These are phyloP conservation scores for Pisolithus albus DNA, from an alignment of 768 basidiomycete genomes.

Conservation along the genomic window DNA sequence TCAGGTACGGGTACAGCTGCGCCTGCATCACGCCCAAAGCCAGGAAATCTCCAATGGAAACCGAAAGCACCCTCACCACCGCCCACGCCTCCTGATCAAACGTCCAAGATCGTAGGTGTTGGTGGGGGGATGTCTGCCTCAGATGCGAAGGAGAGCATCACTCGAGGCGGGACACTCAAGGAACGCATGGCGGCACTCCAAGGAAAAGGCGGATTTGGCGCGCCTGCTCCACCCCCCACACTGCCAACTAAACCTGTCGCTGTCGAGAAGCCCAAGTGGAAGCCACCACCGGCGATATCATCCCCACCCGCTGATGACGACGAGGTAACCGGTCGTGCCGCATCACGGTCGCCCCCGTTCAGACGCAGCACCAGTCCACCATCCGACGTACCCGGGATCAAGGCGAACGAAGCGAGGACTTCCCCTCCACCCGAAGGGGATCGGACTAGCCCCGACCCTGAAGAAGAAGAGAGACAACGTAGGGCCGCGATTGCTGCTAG, in stretches of 20 bases:
- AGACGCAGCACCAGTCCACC: constrained; percentile 13
- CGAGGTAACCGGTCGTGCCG: constrained; percentile 24
- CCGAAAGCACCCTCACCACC: constrained; percentile 48
- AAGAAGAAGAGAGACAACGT: constrained; percentile 65
- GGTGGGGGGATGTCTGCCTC: constrained; percentile 64
- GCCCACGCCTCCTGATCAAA: constrained; percentile 22
- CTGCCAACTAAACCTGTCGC: constrained; percentile 51
- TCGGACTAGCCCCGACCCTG: constrained; percentile 38
- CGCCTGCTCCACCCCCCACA: constrained; percentile 36
- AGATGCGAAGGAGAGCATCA: constrained; percentile 86
- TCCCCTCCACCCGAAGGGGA: constrained; percentile 15
- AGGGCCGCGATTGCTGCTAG: constrained; percentile 85
- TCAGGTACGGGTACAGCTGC: constrained; percentile 23
- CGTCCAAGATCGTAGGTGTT: constrained; percentile 10
- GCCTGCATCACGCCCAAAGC: constrained; percentile 54
- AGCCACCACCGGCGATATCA: constrained; percentile 55
- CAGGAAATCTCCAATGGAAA: constrained; percentile 65
- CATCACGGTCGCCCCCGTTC: constrained; percentile 32
- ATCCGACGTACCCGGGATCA: constrained; percentile 6
- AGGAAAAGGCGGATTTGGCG: constrained; percentile 73
- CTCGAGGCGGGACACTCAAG: constrained; percentile 71
- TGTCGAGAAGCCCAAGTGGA: constrained; percentile 79
- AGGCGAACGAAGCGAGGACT: constrained; percentile 24
- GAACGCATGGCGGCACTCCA: constrained; percentile 95
- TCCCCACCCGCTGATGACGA: constrained; percentile 40